A percentile compares a stretch with the other conserved stretches of the same genome.
phyloP scores from a whole-genome alignment of 2,329 filamentous ascomycete species.

The Claviceps lovelessii region DNA sequence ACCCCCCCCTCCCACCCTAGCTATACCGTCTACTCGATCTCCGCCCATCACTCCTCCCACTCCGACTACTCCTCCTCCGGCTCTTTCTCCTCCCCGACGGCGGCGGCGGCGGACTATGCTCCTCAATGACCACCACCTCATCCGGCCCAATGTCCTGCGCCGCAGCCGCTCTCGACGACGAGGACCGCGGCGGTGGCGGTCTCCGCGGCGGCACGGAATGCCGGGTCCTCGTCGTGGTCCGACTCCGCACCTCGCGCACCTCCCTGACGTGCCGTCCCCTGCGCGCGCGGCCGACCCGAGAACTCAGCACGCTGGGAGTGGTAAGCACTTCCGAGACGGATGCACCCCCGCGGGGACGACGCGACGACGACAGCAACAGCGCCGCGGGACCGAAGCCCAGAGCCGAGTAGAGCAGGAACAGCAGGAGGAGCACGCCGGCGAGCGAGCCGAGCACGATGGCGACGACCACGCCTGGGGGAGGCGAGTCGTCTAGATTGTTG shows the following conservation, averaged over 20 bases:
- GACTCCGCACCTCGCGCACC: conserved; percentile 14
- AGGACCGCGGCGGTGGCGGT: conserved; percentile 8
- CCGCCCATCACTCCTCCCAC: conserved; percentile 9
- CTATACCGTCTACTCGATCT: background rate
- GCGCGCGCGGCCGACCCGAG: conserved; percentile 4
- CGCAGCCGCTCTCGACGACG: no score
- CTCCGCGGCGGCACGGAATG: conserved; percentile 8
- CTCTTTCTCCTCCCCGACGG: conserved; percentile 8
- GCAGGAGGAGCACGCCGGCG: conserved; percentile 36
- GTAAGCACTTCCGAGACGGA: background rate
- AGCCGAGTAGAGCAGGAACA: conserved; percentile 37
- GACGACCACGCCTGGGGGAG: conserved; percentile 27
- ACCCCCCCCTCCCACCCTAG: background rate
- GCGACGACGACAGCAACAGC: background rate
- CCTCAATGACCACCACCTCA: conserved; percentile 25
- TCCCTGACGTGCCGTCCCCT: conserved; percentile 11
- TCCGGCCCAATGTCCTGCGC: conserved; percentile 11
- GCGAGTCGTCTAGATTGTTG: conserved; percentile 21
- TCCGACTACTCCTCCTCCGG: conserved; percentile 10
- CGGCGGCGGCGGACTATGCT: conserved; percentile 16
- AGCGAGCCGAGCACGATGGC: conserved; percentile 32
- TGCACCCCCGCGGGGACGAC: background rate
- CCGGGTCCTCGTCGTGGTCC: no score
- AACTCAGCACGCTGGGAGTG: conserved; percentile 7
- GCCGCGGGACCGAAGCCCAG: conserved; percentile 27